Conservation (phyloP, 345 rosid species). For the Salix arbutifolia region DNA sequence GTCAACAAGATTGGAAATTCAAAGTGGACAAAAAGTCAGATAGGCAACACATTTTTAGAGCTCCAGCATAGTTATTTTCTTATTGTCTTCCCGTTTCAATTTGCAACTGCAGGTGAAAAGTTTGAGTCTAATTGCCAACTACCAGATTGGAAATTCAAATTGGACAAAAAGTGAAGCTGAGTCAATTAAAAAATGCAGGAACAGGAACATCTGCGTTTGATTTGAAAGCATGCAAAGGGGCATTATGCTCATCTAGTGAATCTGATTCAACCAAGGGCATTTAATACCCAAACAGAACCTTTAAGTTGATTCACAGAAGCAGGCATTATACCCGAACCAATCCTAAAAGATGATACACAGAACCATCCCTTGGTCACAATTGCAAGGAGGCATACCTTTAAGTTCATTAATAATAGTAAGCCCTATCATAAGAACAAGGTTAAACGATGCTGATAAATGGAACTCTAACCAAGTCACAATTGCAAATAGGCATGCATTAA, state of each 20-base stretch:
- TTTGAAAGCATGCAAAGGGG: not conserved
- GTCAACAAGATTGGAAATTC: no score
- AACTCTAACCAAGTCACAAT: no score
- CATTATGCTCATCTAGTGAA: not conserved
- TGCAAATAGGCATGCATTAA: no score
- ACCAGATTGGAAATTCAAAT: not conserved
- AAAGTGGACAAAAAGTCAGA: no score
- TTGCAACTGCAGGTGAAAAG: not conserved
- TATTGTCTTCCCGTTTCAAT: not conserved
- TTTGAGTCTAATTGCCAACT: not conserved
- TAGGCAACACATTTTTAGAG: not conserved
- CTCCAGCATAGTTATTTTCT: not conserved
- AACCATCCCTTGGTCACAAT: not conserved
- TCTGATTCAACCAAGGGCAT: not conserved
- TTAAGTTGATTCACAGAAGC: not conserved
- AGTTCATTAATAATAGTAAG: no score
- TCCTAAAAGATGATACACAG: not conserved
- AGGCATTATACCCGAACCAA: not conserved
- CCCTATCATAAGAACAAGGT: no score
- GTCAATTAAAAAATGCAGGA: not conserved
- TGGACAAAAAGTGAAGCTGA: not conserved
- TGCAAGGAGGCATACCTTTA: not conserved
- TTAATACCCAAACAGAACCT: not conserved
- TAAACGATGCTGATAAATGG: no score
- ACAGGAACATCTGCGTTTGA: not conserved